phyloP scores from a whole-genome alignment of 495 filamentous ascomycete species.

The Alectoria sarmentosa region DNA sequence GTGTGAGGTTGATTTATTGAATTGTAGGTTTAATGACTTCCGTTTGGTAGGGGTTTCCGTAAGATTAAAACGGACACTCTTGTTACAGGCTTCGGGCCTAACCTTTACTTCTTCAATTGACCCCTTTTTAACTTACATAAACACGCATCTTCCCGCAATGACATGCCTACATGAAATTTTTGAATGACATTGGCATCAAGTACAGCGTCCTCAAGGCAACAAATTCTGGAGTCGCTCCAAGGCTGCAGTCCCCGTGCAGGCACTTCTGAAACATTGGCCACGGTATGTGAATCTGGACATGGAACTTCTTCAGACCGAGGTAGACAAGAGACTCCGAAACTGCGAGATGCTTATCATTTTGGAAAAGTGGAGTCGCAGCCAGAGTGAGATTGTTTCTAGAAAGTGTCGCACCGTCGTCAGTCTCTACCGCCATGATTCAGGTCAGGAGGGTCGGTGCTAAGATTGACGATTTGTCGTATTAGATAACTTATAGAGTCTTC shows the following conservation, averaged over 20 bases:
- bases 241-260: neutral
- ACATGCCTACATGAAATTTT: neutral
- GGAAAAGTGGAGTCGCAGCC: too few relatives aligned
- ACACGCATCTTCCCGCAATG: neutral
- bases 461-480: too few relatives aligned
- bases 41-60: too few relatives aligned
- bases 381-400: too few relatives aligned
- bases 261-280: slow-evolving; percentile 7
- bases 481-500: too few relatives aligned
- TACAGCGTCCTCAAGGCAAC: neutral
- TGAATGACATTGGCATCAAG: neutral
- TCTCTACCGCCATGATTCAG: too few relatives aligned
- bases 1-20: neutral
- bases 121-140: neutral
- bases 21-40: neutral
- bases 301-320: slow-evolving; percentile 3
- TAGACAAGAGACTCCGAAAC: neutral
- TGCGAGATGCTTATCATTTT: too few relatives aligned
- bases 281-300: slow-evolving; percentile 5
- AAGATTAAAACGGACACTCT: too few relatives aligned
- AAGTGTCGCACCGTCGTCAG: too few relatives aligned
- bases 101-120: neutral
- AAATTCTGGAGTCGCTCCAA: slow-evolving; percentile 4
- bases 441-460: too few relatives aligned
- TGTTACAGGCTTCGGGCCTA: neutral